Base-by-base conservation (phyloP, 352 stramenopile genomes). In the Globisporangium camurandrum region DNA sequence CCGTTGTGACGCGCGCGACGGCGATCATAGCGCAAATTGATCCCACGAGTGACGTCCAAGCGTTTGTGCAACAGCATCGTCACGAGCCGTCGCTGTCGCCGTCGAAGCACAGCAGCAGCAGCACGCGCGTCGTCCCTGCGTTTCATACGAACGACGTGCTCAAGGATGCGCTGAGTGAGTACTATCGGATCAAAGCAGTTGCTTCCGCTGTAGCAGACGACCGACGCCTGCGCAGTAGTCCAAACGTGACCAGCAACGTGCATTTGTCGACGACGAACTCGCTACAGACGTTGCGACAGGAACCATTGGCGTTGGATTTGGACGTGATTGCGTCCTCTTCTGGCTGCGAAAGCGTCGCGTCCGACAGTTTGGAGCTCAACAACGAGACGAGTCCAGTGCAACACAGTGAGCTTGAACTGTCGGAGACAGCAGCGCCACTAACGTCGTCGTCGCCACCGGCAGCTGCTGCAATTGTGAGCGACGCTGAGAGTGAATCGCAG, bases 61-160 rank as follows among this genome's bases (percentile, higher is more conserved):
- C 84, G n/a, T 93, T 93, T 59, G 71, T 93, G 30, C 46, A 51
- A 9, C 49, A 43, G 0, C 69, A 87, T 34, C 65, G 62, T 28
- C n/a, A n/a, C n/a, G n/a, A n/a, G n/a, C n/a, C n/a, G n/a, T n/a
- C n/a, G n/a, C n/a, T n/a, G n/a, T 76, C 75, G 37, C 70, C 75
- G 11, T 65, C 67, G 23, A 47, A 80, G 51, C 67, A 62, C 6
- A 68, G 49, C 52, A n/a, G n/a, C n/a, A n/a, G n/a, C n/a, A n/a
- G n/a, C n/a, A 77, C 77, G 40, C 69, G 66, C 12, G 57, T 86
- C 5, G 56, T 70, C 1, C 66, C 71, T 30, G 54, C 43, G 16
- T 77, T 75, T 40, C 64, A 86, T 24, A 61, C 36, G 1, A 77
- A 86, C 31, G 62, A 79, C 22, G 61, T 42, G 9, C 54, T 89